Evolutionary conservation across 192 early-diverging fungal species (phyloP).

Genomic region (Backusella circina): DNA sequence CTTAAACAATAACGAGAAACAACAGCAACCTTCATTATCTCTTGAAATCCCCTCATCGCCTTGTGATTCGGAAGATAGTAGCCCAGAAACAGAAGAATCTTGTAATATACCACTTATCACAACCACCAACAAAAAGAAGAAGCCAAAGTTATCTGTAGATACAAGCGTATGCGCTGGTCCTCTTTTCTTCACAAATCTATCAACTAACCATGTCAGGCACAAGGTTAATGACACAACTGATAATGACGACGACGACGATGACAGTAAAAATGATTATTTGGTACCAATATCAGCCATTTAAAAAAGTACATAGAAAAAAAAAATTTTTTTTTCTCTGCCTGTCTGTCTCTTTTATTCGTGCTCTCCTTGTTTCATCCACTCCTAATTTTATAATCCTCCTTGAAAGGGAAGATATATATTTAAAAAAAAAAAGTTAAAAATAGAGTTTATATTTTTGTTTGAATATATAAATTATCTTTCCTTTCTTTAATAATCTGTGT

Average conservation of each 20-base stretch:
- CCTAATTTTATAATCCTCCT: background rate
- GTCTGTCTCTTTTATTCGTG: background rate
- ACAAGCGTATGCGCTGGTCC: constrained; percentile 18
- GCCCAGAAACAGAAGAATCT: constrained; percentile 1
- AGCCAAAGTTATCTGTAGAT: constrained; percentile 22
- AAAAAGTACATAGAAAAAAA: background rate
- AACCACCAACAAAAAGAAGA: constrained; percentile 13
- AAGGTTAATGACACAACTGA: background rate
- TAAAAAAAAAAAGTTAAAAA: constrained; percentile 4
- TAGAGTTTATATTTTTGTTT: background rate
- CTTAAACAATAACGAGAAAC: background rate
- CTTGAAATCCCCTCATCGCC: background rate
- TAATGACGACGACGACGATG: background rate
- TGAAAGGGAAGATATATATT: background rate
- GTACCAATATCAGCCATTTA: constrained; percentile 12
- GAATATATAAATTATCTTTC: background rate
- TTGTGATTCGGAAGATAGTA: constrained; percentile 10
- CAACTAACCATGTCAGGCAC: constrained; percentile 20
- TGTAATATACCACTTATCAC: background rate
- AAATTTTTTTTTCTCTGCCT: background rate
- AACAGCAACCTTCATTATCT: background rate
- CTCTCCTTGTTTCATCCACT: background rate
- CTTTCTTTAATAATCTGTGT: background rate
- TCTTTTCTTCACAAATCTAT: constrained; percentile 22
- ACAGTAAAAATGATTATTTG: constrained; percentile 10